Evolutionary conservation across 2,329 filamentous ascomycete species (phyloP).

Genomic region (Aspergillus sp.): DNA sequence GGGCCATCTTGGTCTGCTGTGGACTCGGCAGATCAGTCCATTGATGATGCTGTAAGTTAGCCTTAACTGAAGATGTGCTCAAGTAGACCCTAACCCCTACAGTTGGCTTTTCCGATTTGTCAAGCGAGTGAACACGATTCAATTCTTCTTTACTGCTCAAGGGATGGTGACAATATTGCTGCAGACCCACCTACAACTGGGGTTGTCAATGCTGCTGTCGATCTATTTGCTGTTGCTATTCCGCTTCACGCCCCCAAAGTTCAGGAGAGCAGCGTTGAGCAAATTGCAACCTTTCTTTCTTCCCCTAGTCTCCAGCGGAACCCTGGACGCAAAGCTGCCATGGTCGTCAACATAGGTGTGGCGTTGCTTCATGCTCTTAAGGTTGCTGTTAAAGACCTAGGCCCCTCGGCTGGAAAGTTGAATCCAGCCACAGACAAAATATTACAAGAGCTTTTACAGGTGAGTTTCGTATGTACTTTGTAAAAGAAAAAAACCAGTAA

Average conservation of each 20-base stretch:
- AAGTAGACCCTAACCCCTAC: conserved; percentile 7
- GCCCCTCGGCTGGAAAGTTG: conserved; percentile 67
- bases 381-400: conserved; percentile 76
- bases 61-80: not conserved
- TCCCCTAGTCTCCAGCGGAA: conserved; percentile 77
- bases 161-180: conserved; percentile 43
- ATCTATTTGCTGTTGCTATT: conserved; percentile 85
- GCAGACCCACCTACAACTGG: conserved; percentile 85
- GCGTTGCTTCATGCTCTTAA: conserved; percentile 77
- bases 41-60: conserved; percentile 39
- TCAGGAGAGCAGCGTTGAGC: conserved; percentile 92
- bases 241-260: conserved; percentile 86
- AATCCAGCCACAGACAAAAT: conserved; percentile 72
- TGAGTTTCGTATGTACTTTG: conserved; percentile 41
- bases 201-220: conserved; percentile 89
- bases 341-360: conserved; percentile 82
- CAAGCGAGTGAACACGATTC: conserved; percentile 87
- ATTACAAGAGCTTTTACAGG: conserved; percentile 67
- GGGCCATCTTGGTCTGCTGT: conserved; percentile 42
- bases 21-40: conserved; percentile 32
- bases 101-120: conserved; percentile 62
- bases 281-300: conserved; percentile 84
- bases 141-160: conserved; percentile 65
- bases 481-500: not conserved
- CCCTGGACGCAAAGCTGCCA: conserved; percentile 80